Evolutionary conservation across 306 rosid genomes (phyloP), one percentile per base, ranked within the genome.

Genomic region (Canavalia ensiformis): DNA sequence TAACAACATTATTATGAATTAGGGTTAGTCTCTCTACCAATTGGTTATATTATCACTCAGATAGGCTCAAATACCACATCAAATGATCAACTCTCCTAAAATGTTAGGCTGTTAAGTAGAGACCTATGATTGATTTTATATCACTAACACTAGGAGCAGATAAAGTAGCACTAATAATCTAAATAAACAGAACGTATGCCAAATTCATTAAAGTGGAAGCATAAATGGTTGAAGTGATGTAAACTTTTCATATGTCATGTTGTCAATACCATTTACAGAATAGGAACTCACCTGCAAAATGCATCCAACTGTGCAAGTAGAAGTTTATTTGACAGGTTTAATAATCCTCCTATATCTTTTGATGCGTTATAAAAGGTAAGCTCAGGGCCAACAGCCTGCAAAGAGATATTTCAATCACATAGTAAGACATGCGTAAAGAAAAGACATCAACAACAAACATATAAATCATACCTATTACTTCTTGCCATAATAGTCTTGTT

Each of bases 341-440:
- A 83, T 37, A 88, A 86, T 66, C 87, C 90, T 69, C 93, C 97
- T 12, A 89, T 88, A 84, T 90, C 90, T 83, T 88, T 87, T 39
- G 99, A 89, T 47, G 94, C 85, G 84, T 88, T 93, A 80, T 90
- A 91, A 80, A 95, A 95, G 41, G 97, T 91, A 78, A 95, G 94
- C 89, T 90, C 99, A 31, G 98, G 99, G 39, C 97, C 96, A 76
- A 95, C 85, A 82, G 92, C 92, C 99, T 95, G 88, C 85, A 89
- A 72, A 11, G 70, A 68, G 54, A 82, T 74, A 90, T 70, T 78
- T 41, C 7, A 3, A 65, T 54, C 76, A 75, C 71, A 76, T 65
- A 3, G 66, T 74, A 60, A 55, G 51, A 71, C 60, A 73, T 11
- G 8, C 37, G 76, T 25, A 47, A 44, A 71, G 30, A 25, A 34